Evolutionary conservation across 257 asterid species (phyloP).

Genomic region (Petunia secreta): DNA sequence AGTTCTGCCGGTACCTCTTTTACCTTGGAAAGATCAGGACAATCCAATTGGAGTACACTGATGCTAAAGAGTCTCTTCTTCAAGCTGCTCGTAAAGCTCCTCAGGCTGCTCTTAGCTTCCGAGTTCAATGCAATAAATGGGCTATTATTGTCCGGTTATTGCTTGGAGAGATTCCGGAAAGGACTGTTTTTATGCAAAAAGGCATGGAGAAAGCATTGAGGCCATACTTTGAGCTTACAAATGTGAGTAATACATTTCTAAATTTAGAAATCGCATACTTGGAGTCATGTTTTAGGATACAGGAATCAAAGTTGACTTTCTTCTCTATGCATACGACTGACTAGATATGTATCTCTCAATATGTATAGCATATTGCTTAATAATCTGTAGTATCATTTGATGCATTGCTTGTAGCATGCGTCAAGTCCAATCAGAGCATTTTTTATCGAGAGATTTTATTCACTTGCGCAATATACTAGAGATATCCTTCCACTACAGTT

Average conservation of each 20-base stretch:
- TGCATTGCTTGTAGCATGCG: slow-evolving; percentile 7
- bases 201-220: slow-evolving; percentile 91
- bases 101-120: slow-evolving; percentile 80
- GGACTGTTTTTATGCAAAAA: slow-evolving; percentile 94
- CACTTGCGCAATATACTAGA: not conserved
- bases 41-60: slow-evolving; percentile 93
- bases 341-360: not conserved
- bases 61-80: slow-evolving; percentile 92
- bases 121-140: slow-evolving; percentile 89
- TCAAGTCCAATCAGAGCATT: not conserved
- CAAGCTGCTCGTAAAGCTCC: slow-evolving; percentile 98
- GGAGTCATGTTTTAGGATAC: not conserved
- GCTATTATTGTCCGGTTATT: slow-evolving; percentile 89
- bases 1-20: slow-evolving; percentile 93
- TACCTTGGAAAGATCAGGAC: slow-evolving; percentile 95
- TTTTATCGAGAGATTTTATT: not conserved
- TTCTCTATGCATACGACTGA: not conserved
- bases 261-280: not conserved
- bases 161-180: slow-evolving; percentile 96
- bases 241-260: slow-evolving; percentile 55
- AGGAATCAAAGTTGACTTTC: slow-evolving; percentile 11
- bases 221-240: slow-evolving; percentile 95
- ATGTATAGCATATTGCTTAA: slow-evolving; percentile 7
- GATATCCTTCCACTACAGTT: no score
- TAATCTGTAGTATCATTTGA: not conserved